Percentiles rank a stretch among this genome's conserved stretches.
These are phyloP conservation scores for Sporisorium reilianum DNA, from an alignment of 1,284 basidiomycete genomes.

Conservation along the genomic window DNA sequence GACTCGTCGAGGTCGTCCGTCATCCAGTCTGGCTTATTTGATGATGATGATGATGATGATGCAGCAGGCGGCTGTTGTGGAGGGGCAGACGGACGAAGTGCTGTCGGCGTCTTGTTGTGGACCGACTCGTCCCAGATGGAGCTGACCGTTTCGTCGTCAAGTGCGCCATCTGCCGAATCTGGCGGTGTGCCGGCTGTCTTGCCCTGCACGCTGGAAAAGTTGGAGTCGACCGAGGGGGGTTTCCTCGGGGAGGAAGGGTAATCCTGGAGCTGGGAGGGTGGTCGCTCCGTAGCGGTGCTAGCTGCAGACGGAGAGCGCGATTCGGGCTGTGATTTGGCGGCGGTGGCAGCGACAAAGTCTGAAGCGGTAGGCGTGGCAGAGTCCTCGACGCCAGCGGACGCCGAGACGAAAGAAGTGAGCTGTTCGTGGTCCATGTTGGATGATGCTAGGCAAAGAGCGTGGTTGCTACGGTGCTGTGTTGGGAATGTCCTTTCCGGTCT, in stretches of 20 bases:
- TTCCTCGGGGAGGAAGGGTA: constrained; percentile 17
- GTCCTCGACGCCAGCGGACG: constrained; percentile 15
- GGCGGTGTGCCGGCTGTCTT: constrained; percentile 49
- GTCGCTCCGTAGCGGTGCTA: constrained; percentile 33
- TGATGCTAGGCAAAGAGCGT: background rate
- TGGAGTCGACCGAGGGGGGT: constrained; percentile 45
- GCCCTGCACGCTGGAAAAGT: constrained; percentile 52
- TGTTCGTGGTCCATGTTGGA: constrained; percentile 28
- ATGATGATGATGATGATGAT: no score
- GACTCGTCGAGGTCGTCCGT: constrained; percentile 54
- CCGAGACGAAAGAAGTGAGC: constrained; percentile 23
- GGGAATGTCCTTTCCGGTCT: background rate
- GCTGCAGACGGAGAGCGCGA: constrained; percentile 28
- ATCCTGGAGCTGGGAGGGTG: constrained; percentile 2
- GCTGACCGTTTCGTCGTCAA: constrained; percentile 27
- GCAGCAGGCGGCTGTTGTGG: background rate
- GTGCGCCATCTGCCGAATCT: constrained; percentile 2
- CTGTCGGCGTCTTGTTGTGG: constrained; percentile 9
- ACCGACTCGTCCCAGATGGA: constrained; percentile 43
- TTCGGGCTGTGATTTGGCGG: background rate
- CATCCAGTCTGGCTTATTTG: constrained; percentile 43
- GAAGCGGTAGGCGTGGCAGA: background rate
- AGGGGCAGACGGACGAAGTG: background rate
- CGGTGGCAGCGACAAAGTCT: background rate
- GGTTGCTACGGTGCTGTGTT: background rate